Conservation (phyloP, 192 early-diverging fungal genomes). For the Spizellomyces sp. region DNA sequence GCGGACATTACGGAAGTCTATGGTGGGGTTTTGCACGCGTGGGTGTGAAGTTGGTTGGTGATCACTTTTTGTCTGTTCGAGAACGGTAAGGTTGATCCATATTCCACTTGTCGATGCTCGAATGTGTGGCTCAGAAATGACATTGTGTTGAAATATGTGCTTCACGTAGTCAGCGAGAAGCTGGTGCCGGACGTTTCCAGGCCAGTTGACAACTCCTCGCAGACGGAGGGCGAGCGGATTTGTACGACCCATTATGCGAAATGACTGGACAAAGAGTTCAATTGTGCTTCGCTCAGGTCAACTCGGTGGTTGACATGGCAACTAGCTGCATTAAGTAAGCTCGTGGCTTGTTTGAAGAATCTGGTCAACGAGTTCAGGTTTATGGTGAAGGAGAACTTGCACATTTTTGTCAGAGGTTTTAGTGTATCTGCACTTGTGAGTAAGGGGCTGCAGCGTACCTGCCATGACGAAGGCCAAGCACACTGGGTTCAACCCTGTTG, state of each 20-base stretch:
- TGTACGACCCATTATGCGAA: constrained; percentile 37
- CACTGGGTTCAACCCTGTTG: too few species aligned
- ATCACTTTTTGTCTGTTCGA: constrained; percentile 3
- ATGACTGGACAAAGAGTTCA: too few species aligned
- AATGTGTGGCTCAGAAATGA: constrained; percentile 49
- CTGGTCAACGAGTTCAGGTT: too few species aligned
- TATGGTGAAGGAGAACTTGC: too few species aligned
- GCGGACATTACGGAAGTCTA: constrained; percentile 39
- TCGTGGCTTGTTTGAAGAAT: too few species aligned
- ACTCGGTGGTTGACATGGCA: too few species aligned
- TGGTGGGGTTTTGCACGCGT: not conserved
- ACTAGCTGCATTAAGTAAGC: too few species aligned
- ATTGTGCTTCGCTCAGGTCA: too few species aligned
- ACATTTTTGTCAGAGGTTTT: too few species aligned
- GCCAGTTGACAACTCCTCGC: constrained; percentile 53
- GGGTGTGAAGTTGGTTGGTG: constrained; percentile 28
- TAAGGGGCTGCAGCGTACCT: too few species aligned
- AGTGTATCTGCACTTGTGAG: too few species aligned
- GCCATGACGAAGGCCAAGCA: too few species aligned
- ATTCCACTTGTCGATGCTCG: constrained; percentile 53
- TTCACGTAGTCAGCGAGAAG: constrained; percentile 46
- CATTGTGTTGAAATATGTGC: constrained; percentile 52
- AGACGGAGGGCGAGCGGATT: constrained; percentile 51
- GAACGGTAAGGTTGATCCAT: constrained; percentile 55
- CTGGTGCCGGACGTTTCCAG: constrained; percentile 50